A percentile compares a stretch with the other conserved stretches of the same genome.
Evolutionary conservation across 495 filamentous ascomycete species (phyloP).

Genomic region (Cetradonia linearis): DNA sequence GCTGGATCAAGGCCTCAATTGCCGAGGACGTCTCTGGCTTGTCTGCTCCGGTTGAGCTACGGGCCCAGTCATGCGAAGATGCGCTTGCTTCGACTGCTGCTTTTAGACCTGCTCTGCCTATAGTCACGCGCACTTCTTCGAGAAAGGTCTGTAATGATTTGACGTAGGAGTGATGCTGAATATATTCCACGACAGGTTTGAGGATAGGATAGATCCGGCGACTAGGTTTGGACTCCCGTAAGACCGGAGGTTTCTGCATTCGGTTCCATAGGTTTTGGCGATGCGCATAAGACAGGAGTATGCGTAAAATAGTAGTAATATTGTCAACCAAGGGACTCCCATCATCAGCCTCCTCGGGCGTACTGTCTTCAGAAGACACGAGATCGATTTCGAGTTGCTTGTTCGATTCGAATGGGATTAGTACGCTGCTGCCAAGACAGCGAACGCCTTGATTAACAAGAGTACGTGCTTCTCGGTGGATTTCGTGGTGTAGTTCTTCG

Average conservation of each 20-base stretch:
- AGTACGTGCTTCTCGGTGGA: conserved; percentile 67
- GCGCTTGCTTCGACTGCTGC: conserved; percentile 29
- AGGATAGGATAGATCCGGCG: conserved; percentile 50
- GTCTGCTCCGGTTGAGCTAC: conserved; percentile 13
- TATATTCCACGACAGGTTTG: conserved; percentile 52
- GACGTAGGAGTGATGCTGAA: conserved; percentile 47
- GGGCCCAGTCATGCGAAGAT: background rate
- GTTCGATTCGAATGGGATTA: conserved; percentile 30
- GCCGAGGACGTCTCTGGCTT: conserved; percentile 18
- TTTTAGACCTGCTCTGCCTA: conserved; percentile 36
- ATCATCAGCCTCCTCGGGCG: conserved; percentile 9
- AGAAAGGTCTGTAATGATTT: conserved; percentile 34
- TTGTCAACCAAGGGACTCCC: conserved; percentile 26
- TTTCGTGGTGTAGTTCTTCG: conserved; percentile 88
- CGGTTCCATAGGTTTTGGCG: conserved; percentile 54
- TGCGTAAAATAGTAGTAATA: conserved; percentile 49
- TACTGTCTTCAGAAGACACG: conserved; percentile 43
- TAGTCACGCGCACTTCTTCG: conserved; percentile 27
- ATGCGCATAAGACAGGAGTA: conserved; percentile 65
- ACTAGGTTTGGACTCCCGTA: conserved; percentile 41
- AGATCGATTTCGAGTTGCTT: conserved; percentile 56
- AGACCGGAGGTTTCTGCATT: conserved; percentile 49
- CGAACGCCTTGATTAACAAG: conserved; percentile 53
- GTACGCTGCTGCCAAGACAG: conserved; percentile 14
- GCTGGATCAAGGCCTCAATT: conserved; percentile 34